These are phyloP conservation scores for Solanum appendiculatum DNA, from an alignment of 257 asterid genomes.

Conservation along the genomic window DNA sequence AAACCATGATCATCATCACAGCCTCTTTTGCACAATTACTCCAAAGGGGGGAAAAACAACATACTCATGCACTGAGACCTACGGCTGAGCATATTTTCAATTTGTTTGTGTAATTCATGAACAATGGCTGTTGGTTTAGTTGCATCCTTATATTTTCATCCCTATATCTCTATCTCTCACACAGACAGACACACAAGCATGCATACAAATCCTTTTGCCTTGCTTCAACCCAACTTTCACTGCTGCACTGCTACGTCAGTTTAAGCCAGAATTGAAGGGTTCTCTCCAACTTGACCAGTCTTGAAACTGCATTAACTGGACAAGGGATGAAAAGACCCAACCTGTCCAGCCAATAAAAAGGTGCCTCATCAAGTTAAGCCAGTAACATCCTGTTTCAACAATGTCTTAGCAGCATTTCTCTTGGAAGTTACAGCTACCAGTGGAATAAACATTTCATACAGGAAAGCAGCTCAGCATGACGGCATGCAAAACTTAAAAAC, in stretches of 20 bases:
- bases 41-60: not conserved
- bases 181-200: not conserved
- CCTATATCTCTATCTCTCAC: not conserved
- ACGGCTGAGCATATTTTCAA: not conserved
- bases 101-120: not conserved
- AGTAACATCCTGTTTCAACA: not conserved
- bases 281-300: not conserved
- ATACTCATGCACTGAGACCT: not conserved
- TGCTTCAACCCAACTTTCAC: not conserved
- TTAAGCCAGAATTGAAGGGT: not conserved
- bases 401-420: not conserved
- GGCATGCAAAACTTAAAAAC: not conserved
- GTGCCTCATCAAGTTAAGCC: not conserved
- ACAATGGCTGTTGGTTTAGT: not conserved
- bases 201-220: not conserved
- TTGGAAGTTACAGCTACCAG: not conserved
- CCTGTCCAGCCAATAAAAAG: not conserved
- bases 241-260: not conserved
- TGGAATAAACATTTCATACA: not conserved
- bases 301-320: not conserved
- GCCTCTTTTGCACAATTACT: not conserved
- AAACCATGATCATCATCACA: not conserved
- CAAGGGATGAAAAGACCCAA: not conserved
- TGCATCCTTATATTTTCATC: not conserved
- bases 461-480: not conserved